Evolutionary conservation across 148 eudicot genomes (phyloP), one percentile per base, ranked within the genome.

Genomic region (Cornus florida): DNA sequence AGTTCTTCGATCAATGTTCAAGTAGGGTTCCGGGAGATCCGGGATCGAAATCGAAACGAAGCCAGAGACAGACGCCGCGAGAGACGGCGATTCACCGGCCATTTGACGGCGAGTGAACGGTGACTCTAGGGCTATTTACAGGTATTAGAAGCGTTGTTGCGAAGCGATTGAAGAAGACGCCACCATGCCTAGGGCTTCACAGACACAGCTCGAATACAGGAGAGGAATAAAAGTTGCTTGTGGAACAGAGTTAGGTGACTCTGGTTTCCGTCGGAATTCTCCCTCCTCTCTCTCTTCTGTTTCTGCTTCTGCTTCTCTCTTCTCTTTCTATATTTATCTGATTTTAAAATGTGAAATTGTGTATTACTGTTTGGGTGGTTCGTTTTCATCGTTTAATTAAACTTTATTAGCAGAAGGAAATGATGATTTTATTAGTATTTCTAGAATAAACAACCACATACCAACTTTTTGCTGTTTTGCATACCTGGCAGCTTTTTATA

Each of bases 11-110:
- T 67, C 78, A 43, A 46, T 46, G 71, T 43, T 53, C 53, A 87
- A 22, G 85, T 80, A n/a, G 88, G 86, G 23, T 72, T 77, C 39
- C 75, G 68, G 19, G 85, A 82, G 89, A 85, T 84, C 84, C 75
- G 84, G 62, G 90, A 86, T 86, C 85, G 83, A 72, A 67, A 32
- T 13, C 16, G 65, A 24, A 71, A 76, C 16, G 71, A 82, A 53
- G 4, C 86, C 86, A 87, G 84, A 84, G 82, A 76, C 32, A 39
- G 77, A 65, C 60, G 71, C 64, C 67, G 23, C 70, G 33, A 39
- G 56, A 5, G 50, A 67, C 82, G 60, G 77, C 73, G 78, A 35
- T 13, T 43, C 64, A 8, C 65, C 84, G 22, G 77, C 85, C 84
- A 87, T 85, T 81, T 74, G 39, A 17, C n/a, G 33, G 78, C 22